A percentile compares a stretch with the other conserved stretches of the same genome.
Conservation (phyloP, 2,329 filamentous ascomycete genomes). For the Xylaria sp. region DNA sequence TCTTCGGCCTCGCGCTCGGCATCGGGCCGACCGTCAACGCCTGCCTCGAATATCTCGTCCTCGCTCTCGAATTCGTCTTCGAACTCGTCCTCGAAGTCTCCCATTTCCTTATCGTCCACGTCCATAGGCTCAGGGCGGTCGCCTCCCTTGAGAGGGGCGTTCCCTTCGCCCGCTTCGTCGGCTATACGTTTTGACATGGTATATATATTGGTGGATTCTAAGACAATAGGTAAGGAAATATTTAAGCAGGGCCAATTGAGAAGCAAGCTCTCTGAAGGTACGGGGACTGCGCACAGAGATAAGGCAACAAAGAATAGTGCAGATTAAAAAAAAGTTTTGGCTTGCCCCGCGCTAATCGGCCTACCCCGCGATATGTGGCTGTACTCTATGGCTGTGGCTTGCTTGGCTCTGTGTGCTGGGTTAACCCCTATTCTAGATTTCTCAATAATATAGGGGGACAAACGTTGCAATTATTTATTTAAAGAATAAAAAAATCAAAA, state of each 20-base stretch:
- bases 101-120: conserved; percentile 70
- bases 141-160: conserved; percentile 68
- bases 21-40: conserved; percentile 91
- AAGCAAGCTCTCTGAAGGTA: not conserved
- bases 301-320: not conserved
- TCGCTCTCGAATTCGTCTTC: conserved; percentile 89
- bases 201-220: not conserved
- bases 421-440: no score
- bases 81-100: conserved; percentile 95
- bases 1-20: conserved; percentile 93
- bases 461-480: no score
- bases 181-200: conserved; percentile 71
- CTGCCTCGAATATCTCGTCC: conserved; percentile 93
- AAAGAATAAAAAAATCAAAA: no score
- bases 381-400: conserved; percentile 23
- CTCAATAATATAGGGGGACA: no score
- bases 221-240: not conserved
- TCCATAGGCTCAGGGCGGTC: conserved; percentile 73
- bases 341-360: conserved; percentile 42
- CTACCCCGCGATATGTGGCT: conserved; percentile 44
- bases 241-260: not conserved
- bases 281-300: not conserved
- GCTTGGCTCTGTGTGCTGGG: not conserved
- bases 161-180: conserved; percentile 61
- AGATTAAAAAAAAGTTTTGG: conserved; percentile 41